Conservation (phyloP, 441 rosid species). For the Brassica hybrid region DNA sequence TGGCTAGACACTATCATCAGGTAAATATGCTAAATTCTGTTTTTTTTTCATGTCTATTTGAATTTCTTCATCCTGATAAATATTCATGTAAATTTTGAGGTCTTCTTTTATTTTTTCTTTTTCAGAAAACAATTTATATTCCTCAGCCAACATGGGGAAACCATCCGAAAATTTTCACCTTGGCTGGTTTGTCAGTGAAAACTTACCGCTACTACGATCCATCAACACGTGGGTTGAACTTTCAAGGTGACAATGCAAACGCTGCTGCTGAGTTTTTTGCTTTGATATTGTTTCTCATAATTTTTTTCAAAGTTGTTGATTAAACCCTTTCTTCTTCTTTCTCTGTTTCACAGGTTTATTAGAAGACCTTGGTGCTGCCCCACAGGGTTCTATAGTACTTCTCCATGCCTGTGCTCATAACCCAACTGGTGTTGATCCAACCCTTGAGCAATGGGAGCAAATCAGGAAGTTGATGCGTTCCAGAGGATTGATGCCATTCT, state of each 20-base stretch:
- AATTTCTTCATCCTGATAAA: background rate
- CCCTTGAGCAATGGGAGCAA: constrained; percentile 81
- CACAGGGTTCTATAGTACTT: constrained; percentile 82
- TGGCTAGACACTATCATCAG: constrained; percentile 89
- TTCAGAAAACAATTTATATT: constrained; percentile 81
- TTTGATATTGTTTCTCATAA: background rate
- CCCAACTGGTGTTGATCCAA: constrained; percentile 98
- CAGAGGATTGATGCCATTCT: constrained; percentile 80
- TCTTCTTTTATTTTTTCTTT: constrained; percentile 26
- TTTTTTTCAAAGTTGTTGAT: background rate
- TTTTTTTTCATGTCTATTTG: background rate
- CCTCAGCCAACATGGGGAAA: constrained; percentile 99
- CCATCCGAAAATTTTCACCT: constrained; percentile 84
- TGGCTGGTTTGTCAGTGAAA: constrained; percentile 82
- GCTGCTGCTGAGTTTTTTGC: background rate
- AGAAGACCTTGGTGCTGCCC: constrained; percentile 90
- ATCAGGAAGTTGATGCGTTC: constrained; percentile 79
- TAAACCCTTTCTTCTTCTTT: background rate
- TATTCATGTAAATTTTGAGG: background rate
- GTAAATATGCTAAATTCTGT: constrained; percentile 38
- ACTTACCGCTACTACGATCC: constrained; percentile 94
- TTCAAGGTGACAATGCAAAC: constrained; percentile 57
- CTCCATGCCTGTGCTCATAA: constrained; percentile 99
- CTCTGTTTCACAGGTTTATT: constrained; percentile 62
- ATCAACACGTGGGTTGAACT: constrained; percentile 86